These are phyloP conservation scores for Ophiocordyceps unilateralis DNA, from an alignment of 2,329 filamentous ascomycete species.

Conservation along the genomic window DNA sequence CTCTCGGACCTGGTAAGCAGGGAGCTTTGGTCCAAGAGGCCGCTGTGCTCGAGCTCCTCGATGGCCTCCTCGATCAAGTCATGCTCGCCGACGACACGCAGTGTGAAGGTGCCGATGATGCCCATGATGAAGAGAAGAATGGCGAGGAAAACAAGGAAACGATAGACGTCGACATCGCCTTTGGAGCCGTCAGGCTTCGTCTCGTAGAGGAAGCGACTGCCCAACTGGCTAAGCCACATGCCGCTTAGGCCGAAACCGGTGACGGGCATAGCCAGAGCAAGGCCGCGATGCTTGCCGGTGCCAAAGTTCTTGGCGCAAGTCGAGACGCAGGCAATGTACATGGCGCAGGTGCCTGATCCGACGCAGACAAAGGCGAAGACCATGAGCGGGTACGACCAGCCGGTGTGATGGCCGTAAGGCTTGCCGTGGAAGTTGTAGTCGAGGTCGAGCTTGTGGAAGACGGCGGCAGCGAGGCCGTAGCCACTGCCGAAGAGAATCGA, in stretches of 20 bases:
- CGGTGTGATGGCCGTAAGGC: conserved; percentile 23
- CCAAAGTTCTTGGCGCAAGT: conserved; percentile 98
- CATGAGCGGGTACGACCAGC: conserved; percentile 68
- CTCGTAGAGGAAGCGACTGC: conserved; percentile 61
- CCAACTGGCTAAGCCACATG: conserved; percentile 89
- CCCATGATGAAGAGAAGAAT: conserved; percentile 55
- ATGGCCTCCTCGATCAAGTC: conserved; percentile 81
- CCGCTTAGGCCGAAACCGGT: conserved; percentile 85
- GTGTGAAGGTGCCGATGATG: conserved; percentile 51
- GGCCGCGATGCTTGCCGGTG: conserved; percentile 66
- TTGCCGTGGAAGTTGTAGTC: conserved; percentile 21
- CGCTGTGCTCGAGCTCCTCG: conserved; percentile 79
- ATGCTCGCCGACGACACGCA: conserved; percentile 69
- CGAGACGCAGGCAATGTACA: conserved; percentile 84
- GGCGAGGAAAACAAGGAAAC: conserved; percentile 75
- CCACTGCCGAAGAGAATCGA: conserved; percentile 60
- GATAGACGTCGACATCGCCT: conserved; percentile 56
- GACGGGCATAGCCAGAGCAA: conserved; percentile 81
- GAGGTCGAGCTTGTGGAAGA: conserved; percentile 43
- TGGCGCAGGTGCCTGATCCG: conserved; percentile 66
- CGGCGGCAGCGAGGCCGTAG: conserved; percentile 66
- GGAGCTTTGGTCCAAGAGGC: conserved; percentile 57
- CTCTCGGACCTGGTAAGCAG: conserved; percentile 42
- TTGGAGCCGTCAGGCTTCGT: conserved; percentile 41
- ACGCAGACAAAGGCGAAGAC: conserved; percentile 68